Evolutionary conservation across 768 basidiomycete genomes (phyloP), one percentile per base, ranked within the genome.

Genomic region (Tulasnella sp.): DNA sequence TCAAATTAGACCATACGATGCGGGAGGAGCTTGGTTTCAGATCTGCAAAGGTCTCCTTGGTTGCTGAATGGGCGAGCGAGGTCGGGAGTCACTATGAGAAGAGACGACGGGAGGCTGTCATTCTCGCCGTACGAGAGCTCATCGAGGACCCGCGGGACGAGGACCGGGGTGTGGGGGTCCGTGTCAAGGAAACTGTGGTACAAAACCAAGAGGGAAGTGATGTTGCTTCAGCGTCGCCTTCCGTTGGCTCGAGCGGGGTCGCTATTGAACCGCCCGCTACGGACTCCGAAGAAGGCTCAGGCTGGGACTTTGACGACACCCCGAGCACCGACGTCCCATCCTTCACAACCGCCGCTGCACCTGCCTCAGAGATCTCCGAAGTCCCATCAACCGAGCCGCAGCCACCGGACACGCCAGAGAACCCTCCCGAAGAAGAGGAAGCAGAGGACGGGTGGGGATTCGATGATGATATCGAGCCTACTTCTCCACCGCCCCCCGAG

Each of bases 51-150:
- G 91, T 92, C 72, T 87, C 87, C 37, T 86, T 91, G 9, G 89
- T 97, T 79, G 89, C 90, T 83, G 83, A 86, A 8, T 97, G 96
- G 94, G 90, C 89, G 4, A 89, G 92, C 75, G 89, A 90, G 5
- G 88, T 94, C 16, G 89, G 90, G 24, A 86, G 88, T 3, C 94
- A 95, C 85, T 97, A 96, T 85, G 96, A 96, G 84, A 90, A 91
- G 81, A 91, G 92, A 83, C 86, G 95, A 83, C 89, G 96, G 20
- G 86, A 90, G 46, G 87, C 88, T 76, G 90, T 96, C 72, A 88
- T 96, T 8, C 91, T 93, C 60, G 85, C 86, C n/a, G 89, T 90
- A 20, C 88, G 95, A 79, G 83, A 83, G 22, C 87, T 92, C 69
- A 88, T 96, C 28, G 77, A 72, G 50, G 82, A 73, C 76, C 82